Conservation (phyloP, 352 stramenopile species). For the Phytophthora chlamydospora region DNA sequence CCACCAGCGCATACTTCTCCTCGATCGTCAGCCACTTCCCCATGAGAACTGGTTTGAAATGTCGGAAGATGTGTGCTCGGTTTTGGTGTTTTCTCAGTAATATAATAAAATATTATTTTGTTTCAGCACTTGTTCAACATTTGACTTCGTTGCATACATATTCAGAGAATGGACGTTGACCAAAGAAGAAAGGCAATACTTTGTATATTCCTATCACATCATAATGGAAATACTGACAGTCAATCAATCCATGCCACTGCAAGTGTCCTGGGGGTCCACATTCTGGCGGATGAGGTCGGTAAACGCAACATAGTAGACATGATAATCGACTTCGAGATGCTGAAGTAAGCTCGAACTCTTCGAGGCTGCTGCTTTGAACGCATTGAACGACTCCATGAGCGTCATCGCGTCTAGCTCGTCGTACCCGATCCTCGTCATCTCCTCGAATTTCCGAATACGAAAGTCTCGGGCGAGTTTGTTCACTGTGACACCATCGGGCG, state of each 20-base stretch:
- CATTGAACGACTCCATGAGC: constrained; percentile 41
- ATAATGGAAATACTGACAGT: too few species aligned
- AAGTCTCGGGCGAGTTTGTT: constrained; percentile 50
- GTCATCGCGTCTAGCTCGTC: constrained; percentile 47
- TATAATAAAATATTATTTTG: too few species aligned
- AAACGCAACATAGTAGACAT: constrained; percentile 3
- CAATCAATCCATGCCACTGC: not conserved
- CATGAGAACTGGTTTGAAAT: constrained; percentile 16
- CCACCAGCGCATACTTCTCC: constrained; percentile 32
- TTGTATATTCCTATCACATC: too few species aligned
- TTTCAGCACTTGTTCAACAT: too few species aligned
- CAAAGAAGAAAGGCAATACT: too few species aligned
- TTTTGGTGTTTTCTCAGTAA: not conserved
- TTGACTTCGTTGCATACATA: too few species aligned
- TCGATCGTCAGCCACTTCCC: constrained; percentile 33
- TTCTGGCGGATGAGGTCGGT: constrained; percentile 16
- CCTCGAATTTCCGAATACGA: constrained; percentile 63
- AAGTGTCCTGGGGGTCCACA: constrained; percentile 25
- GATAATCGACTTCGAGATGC: constrained; percentile 12
- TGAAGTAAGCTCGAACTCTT: constrained; percentile 38
- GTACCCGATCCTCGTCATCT: constrained; percentile 51
- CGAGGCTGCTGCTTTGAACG: constrained; percentile 34
- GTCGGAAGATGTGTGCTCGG: not conserved
- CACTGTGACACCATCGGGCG: constrained; percentile 38
- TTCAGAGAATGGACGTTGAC: too few species aligned